These are phyloP conservation scores for Candida maltosa DNA, from an alignment of 805 yeast species.

Conservation along the genomic window DNA sequence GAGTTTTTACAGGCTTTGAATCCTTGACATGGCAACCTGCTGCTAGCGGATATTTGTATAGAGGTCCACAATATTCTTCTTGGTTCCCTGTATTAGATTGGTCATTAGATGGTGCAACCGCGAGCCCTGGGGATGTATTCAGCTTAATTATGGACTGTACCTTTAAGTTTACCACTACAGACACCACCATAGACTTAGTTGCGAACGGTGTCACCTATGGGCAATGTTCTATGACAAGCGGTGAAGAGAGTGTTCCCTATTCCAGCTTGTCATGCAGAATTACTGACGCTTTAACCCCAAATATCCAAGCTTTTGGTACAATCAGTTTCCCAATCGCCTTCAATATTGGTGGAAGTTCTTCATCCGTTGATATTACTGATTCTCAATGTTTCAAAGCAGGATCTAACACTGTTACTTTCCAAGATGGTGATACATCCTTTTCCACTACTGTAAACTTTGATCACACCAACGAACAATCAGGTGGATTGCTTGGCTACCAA, in stretches of 20 bases:
- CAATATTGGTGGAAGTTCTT: constrained; percentile 15
- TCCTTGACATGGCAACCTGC: too few species aligned
- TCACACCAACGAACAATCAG: too few species aligned
- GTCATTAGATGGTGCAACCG: constrained; percentile 14
- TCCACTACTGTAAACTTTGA: constrained; percentile 10
- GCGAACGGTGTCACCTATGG: constrained; percentile 16
- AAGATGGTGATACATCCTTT: constrained; percentile 13
- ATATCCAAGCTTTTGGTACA: constrained; percentile 15
- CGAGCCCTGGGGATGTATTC: constrained; percentile 24
- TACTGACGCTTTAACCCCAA: constrained; percentile 8
- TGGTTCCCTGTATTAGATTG: constrained; percentile 20
- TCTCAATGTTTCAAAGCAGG: constrained; percentile 17
- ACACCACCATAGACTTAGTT: constrained; percentile 9
- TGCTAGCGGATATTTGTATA: too few species aligned
- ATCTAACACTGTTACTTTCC: constrained; percentile 13
- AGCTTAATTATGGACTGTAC: constrained; percentile 23
- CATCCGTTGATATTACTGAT: constrained; percentile 14
- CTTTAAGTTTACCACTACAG: constrained; percentile 15
- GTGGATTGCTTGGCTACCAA: constrained; percentile 1
- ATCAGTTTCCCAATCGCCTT: constrained; percentile 20
- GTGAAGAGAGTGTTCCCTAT: constrained; percentile 13
- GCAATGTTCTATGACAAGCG: constrained; percentile 16
- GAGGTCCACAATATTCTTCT: constrained; percentile 3
- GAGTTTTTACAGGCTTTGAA: too few species aligned
- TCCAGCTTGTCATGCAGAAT: constrained; percentile 17